phyloP scores from a whole-genome alignment of 1,284 basidiomycete genomes.

The Rhizoctonia solani region DNA sequence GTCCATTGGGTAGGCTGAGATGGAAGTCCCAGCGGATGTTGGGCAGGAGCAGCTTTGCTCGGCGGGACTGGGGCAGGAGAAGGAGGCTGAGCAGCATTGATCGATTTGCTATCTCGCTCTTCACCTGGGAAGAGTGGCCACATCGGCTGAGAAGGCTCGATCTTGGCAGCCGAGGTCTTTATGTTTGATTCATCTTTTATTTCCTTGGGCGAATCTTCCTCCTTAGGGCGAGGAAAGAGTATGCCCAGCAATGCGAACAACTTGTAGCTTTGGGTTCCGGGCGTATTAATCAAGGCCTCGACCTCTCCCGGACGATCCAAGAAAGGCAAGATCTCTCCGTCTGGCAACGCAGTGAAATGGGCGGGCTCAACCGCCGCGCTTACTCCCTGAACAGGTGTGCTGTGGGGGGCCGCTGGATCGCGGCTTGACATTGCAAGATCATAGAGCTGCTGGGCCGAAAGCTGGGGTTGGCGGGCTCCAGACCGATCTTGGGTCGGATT shows the following conservation, averaged over 20 bases:
- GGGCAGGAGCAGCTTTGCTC: constrained; percentile 3
- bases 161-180: constrained; percentile 10
- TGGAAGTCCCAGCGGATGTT: constrained; percentile 39
- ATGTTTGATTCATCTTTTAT: constrained; percentile 5
- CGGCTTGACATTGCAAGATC: constrained; percentile 37
- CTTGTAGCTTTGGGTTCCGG: constrained; percentile 58
- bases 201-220: not conserved
- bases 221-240: constrained; percentile 51
- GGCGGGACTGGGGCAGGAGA: constrained; percentile 1
- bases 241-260: constrained; percentile 71
- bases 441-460: constrained; percentile 39
- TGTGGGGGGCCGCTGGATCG: constrained; percentile 16
- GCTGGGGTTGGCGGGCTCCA: constrained; percentile 30
- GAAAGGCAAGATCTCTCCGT: constrained; percentile 73
- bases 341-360: constrained; percentile 67
- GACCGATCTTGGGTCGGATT: constrained; percentile 46
- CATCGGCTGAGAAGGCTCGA: not conserved
- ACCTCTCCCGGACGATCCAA: constrained; percentile 73
- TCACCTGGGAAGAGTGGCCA: constrained; percentile 22
- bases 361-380: constrained; percentile 33
- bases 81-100: not conserved
- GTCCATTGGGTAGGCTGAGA: constrained; percentile 60
- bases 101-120: not conserved
- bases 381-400: constrained; percentile 24
- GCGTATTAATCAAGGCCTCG: constrained; percentile 58